These are phyloP conservation scores for Boletus rubescentipes DNA, from an alignment of 768 basidiomycete species.

Conservation along the genomic window DNA sequence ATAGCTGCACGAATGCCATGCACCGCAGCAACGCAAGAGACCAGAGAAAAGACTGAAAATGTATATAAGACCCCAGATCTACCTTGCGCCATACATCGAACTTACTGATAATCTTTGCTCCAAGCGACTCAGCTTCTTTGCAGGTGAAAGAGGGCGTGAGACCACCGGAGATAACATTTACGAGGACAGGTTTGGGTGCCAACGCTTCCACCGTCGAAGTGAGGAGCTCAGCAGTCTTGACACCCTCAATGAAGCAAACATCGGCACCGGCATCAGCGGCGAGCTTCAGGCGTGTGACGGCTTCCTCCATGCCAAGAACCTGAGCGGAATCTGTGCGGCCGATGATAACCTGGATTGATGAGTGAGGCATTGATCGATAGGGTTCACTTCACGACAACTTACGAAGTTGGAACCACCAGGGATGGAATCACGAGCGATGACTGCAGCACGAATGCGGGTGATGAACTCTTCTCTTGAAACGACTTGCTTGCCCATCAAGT, in stretches of 20 bases:
- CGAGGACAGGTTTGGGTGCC: slow-evolving; percentile 74
- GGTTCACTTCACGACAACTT: slow-evolving; percentile 9
- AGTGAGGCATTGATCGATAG: background rate
- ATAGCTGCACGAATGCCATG: slow-evolving; percentile 80
- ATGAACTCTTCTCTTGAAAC: slow-evolving; percentile 76
- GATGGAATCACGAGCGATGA: slow-evolving; percentile 72
- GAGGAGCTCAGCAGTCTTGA: slow-evolving; percentile 64
- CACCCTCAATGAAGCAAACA: slow-evolving; percentile 81
- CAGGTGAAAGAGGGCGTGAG: slow-evolving; percentile 73
- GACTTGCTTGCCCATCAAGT: slow-evolving; percentile 78
- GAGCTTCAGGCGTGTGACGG: slow-evolving; percentile 60
- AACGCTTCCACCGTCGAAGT: slow-evolving; percentile 63
- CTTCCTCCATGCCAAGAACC: slow-evolving; percentile 78
- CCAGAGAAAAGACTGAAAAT: slow-evolving; percentile 65
- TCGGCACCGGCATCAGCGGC: slow-evolving; percentile 75
- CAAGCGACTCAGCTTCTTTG: slow-evolving; percentile 64
- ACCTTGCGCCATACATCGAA: background rate
- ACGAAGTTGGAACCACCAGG: slow-evolving; percentile 77
- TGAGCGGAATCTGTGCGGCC: slow-evolving; percentile 79
- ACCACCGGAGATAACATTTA: slow-evolving; percentile 79
- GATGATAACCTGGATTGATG: slow-evolving; percentile 54
- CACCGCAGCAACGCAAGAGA: slow-evolving; percentile 73
- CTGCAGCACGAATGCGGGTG: slow-evolving; percentile 74
- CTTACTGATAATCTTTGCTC: slow-evolving; percentile 78
- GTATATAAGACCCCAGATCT: background rate